Percentiles rank a stretch among this genome's conserved stretches.
Conservation (phyloP, 2,329 filamentous ascomycete genomes). For the Ambrosiella xylebori region DNA sequence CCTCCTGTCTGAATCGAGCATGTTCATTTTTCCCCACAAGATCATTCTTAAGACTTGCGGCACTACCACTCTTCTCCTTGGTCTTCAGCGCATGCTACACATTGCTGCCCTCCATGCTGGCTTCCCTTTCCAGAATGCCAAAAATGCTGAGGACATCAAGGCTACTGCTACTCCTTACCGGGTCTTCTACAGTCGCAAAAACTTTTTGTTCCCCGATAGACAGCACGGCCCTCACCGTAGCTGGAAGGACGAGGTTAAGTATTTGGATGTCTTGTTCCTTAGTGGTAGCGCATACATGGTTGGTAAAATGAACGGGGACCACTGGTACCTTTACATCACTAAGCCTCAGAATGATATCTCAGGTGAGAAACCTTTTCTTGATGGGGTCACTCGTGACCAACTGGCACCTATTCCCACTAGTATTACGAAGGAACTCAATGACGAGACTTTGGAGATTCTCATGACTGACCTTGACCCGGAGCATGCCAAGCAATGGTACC, state of each 20-base stretch:
- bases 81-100: slow-evolving; percentile 76
- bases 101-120: slow-evolving; percentile 77
- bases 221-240: slow-evolving; percentile 89
- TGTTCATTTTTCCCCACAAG: slow-evolving; percentile 99
- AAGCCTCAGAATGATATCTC: slow-evolving; percentile 63
- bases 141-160: slow-evolving; percentile 46
- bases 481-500: slow-evolving; percentile 54
- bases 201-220: slow-evolving; percentile 88
- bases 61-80: slow-evolving; percentile 81
- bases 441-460: slow-evolving; percentile 61
- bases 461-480: slow-evolving; percentile 56
- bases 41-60: slow-evolving; percentile 96
- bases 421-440: slow-evolving; percentile 33
- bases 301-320: slow-evolving; percentile 98
- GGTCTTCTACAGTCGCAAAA: slow-evolving; percentile 98
- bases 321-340: slow-evolving; percentile 97
- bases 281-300: slow-evolving; percentile 98
- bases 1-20: slow-evolving; percentile 94
- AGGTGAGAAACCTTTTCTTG: slow-evolving; percentile 20
- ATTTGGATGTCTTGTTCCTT: slow-evolving; percentile 77
- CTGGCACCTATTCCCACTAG: slow-evolving; percentile 38
- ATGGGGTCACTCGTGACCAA: slow-evolving; percentile 22
- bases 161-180: slow-evolving; percentile 78
- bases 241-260: slow-evolving; percentile 93
- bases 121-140: slow-evolving; percentile 65